These are phyloP conservation scores for Fusarium humuli DNA, from an alignment of 2,329 filamentous ascomycete species.

Conservation along the genomic window DNA sequence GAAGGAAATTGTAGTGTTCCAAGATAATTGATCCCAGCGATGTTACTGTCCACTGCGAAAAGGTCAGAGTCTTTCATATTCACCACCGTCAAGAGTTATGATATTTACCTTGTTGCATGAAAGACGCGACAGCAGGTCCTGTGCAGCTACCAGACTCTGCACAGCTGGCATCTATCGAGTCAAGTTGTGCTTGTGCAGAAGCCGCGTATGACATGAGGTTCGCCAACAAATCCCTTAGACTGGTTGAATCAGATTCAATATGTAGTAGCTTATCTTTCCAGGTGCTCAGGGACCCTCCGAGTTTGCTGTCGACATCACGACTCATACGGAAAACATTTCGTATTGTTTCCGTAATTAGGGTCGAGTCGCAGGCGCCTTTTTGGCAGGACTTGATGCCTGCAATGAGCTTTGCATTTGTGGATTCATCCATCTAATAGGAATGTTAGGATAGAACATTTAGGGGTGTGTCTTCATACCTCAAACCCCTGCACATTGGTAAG, in stretches of 20 bases:
- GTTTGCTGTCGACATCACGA: accelerated
- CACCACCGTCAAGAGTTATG: no score
- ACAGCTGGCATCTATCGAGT: background rate
- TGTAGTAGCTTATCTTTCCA: background rate
- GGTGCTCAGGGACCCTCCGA: background rate
- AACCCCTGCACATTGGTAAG: background rate
- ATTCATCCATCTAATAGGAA: background rate
- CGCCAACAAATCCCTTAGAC: accelerated
- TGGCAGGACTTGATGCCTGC: background rate
- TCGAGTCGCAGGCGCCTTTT: background rate
- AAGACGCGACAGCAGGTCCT: background rate
- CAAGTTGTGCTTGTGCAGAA: background rate
- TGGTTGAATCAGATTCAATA: accelerated
- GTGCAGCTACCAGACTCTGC: background rate
- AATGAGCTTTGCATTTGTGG: background rate
- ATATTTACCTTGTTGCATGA: background rate
- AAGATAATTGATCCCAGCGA: background rate
- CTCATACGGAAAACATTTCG: background rate
- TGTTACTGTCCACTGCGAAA: background rate
- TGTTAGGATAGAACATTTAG: no score
- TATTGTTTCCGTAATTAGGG: background rate
- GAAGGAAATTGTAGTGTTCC: background rate
- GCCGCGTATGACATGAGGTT: background rate
- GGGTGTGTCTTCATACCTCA: background rate
- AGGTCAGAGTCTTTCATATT: no score